Evolutionary conservation across 805 yeast species (phyloP).

Genomic region (Yarrowia porcina): DNA sequence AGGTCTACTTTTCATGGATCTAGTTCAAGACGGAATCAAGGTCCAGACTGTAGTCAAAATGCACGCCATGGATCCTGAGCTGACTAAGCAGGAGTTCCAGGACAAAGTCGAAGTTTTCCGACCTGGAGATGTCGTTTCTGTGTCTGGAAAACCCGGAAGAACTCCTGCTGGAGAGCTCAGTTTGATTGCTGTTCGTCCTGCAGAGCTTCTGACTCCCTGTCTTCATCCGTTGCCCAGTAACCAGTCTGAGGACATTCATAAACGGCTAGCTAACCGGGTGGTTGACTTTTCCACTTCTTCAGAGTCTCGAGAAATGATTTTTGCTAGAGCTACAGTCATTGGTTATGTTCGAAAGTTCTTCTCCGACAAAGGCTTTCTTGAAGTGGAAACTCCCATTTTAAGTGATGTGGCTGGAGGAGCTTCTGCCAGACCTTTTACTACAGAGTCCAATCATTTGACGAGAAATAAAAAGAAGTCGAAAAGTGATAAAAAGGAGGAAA

Average conservation of each 20-base stretch:
- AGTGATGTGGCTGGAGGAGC: constrained; percentile 78
- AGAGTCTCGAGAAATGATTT: constrained; percentile 46
- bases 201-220: constrained; percentile 62
- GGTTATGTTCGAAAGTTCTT: constrained; percentile 57
- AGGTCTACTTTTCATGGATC: constrained; percentile 65
- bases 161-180: constrained; percentile 81
- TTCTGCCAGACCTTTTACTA: constrained; percentile 79
- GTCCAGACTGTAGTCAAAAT: constrained; percentile 64
- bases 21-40: constrained; percentile 55
- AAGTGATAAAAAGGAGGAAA: neutral
- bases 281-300: constrained; percentile 67
- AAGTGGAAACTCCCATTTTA: constrained; percentile 86
- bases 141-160: constrained; percentile 66
- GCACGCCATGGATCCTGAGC: constrained; percentile 41
- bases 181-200: constrained; percentile 51
- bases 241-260: constrained; percentile 47
- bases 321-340: constrained; percentile 55
- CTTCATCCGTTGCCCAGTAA: constrained; percentile 67
- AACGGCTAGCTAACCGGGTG: constrained; percentile 62
- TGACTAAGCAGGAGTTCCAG: constrained; percentile 45
- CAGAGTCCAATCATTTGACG: constrained; percentile 41
- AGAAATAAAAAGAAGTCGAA: neutral
- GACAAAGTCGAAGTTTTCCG: constrained; percentile 44
- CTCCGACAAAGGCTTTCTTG: constrained; percentile 55
- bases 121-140: constrained; percentile 69